Base-by-base conservation (phyloP, 2,329 filamentous ascomycete genomes). In the Diaporthe australafricana region DNA sequence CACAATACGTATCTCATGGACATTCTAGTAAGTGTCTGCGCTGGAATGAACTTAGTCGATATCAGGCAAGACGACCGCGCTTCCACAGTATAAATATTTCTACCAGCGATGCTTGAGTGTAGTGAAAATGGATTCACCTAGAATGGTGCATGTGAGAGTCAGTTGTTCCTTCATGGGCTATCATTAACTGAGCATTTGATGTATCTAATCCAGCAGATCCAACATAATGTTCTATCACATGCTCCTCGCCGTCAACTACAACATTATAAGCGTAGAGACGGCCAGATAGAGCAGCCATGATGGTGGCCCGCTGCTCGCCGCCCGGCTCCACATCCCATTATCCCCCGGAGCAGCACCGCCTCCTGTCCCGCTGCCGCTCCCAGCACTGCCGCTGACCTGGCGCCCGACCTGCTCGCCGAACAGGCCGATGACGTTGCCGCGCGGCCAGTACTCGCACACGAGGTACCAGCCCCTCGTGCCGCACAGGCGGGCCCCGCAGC, bases 361-460 rank as follows among this genome's bases (percentile, higher is more conserved):
- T 12, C 25, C 42, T 1, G 22, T 7, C 2, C 40, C 66, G 6
- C 40, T 52, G 6, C n/a, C 22, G 25, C 14, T 35, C 12, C 11
- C 20, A 14, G 53, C 35, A n/a, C n/a, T n/a, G 32, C 76, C 78
- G 60, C 79, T 79, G 68, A 80, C 75, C 75, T 80, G 78, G 75
- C 76, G 78, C 68, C 77, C 80, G 9, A 89, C 85, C 79, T 84
- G 79, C n/a, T 85, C 81, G 45, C 78, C 81, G 71, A 87, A 90
- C 74, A 83, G 78, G 0, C 87, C 89, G 1, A 85, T 77, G 0
- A 93, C 83, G 77, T 94, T 94, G 0, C 92, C 92, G 1, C 85
- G 79, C 1, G 92, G 91, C 83, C 85, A 91, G 80, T 93, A 94
- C 81, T 93, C 91, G 75, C 92, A 94, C 30, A 90, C 90, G 0